Percentiles rank a stretch among this genome's conserved stretches.
These are phyloP conservation scores for Nepenthes gracilis DNA, from an alignment of 148 eudicot genomes.

Conservation along the genomic window DNA sequence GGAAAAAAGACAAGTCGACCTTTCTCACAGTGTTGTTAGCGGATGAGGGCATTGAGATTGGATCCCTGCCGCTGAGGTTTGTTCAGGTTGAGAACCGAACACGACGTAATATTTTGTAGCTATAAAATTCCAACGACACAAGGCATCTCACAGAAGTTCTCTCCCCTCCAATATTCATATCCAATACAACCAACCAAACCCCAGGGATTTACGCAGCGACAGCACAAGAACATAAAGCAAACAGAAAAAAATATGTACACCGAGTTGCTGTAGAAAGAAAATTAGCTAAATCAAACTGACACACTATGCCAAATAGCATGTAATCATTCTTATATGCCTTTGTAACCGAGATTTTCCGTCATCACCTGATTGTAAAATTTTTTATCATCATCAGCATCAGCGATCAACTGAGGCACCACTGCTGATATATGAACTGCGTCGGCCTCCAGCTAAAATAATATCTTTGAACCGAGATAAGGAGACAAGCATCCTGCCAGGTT, in stretches of 20 bases:
- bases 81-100: no score
- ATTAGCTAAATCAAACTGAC: slow-evolving; percentile 6
- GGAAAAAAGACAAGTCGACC: no score
- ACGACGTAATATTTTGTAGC: no score
- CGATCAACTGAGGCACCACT: slow-evolving; percentile 20
- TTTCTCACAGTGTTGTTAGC: no score
- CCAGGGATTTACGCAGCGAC: slow-evolving; percentile 7
- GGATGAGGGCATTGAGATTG: no score
- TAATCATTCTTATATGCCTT: not conserved
- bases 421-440: slow-evolving; percentile 19
- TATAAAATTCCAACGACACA: no score
- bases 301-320: not conserved
- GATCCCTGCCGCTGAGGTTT: no score
- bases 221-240: slow-evolving; percentile 9
- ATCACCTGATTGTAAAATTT: not conserved
- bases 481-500: slow-evolving; percentile 14
- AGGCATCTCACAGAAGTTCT: no score
- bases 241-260: slow-evolving; percentile 3
- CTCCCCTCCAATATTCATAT: not conserved
- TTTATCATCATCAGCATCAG: slow-evolving; percentile 14
- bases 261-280: slow-evolving; percentile 4
- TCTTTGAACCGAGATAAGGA: slow-evolving; percentile 24
- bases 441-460: slow-evolving; percentile 21
- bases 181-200: slow-evolving; percentile 2
- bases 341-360: not conserved